Evolutionary conservation across 345 rosid species (phyloP).

Genomic region (Salix koriyanagi): DNA sequence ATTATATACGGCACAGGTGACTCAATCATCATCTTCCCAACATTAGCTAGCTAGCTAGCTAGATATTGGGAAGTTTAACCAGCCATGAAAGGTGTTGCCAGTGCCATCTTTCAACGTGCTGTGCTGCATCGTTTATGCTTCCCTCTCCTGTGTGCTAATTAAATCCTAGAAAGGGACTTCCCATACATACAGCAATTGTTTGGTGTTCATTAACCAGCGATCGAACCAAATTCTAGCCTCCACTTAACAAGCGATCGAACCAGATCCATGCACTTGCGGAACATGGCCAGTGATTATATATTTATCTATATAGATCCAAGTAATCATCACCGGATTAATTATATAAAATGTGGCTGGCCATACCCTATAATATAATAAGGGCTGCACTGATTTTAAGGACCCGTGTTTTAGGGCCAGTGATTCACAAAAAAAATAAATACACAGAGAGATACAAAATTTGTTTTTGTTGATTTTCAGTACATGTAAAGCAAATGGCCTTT

Average conservation of each 20-base stretch:
- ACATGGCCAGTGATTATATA: too few relatives aligned
- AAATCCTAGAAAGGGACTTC: not conserved
- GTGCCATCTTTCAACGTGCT: not conserved
- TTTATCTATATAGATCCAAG: too few relatives aligned
- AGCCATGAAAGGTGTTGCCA: not conserved
- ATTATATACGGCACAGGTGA: not conserved
- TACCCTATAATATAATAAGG: not conserved
- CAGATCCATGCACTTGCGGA: not conserved
- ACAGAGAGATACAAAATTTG: too few relatives aligned
- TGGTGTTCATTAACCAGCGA: not conserved
- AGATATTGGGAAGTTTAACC: not conserved
- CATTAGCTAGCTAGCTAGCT: too few relatives aligned
- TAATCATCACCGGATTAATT: too few relatives aligned
- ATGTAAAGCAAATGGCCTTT: not conserved
- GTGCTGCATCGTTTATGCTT: not conserved
- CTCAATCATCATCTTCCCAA: not conserved
- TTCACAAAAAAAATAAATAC: not conserved
- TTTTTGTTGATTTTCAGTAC: not conserved
- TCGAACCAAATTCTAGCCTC: not conserved
- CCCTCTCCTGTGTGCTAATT: not conserved
- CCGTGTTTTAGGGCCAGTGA: not conserved
- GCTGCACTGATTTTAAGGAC: constrained; percentile 1
- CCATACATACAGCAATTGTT: not conserved
- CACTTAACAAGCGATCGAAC: not conserved
- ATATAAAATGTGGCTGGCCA: not conserved